Base-by-base conservation (phyloP, 768 basidiomycete species). In the Lactifluus volemus region DNA sequence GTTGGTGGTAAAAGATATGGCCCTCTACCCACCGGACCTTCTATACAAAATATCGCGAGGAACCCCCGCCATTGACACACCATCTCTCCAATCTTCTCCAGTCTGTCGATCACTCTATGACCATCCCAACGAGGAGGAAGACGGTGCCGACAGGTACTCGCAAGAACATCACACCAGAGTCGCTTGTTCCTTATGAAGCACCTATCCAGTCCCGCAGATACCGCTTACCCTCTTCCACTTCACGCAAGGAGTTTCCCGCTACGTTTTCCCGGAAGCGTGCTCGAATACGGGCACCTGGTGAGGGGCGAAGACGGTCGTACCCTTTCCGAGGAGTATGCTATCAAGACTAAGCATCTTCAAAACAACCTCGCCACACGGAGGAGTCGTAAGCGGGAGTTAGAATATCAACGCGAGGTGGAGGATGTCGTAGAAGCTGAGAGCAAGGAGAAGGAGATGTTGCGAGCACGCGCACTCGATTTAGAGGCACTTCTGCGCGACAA, bases 351-450 rank as follows among this genome's bases (percentile, higher is more conserved):
- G 76, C 82, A 92, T 34, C 79, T 85, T 9, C 84, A 86, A 73
- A 96, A 96, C 67, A 93, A 92, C 2, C 73, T 92, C 5, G 92
- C 92, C 0, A 92, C 93, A 6, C 82, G 92, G 2, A 81, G 87
- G 34, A 87, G 84, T 68, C 80, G 92, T 19, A 81, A 81, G 75
- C 80, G 88, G 59, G 92, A 90, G 77, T 71, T 84, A 44, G 79
- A 82, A 69, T 82, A 92, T 64, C 79, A 86, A 65, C 77, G 81
- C 56, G 78, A 81, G 58, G 74, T 94, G 52, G 85, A 91, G 74
- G 75, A 81, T 21, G 74, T 67, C 7, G 72, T 84, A 51, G 79
- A 82, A 60, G 73, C 68, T 34, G 73, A 84, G 67, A 80, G 78
- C 56, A 71, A 70, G 60, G 86, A 89, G 70, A 75, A 77, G 66